A percentile compares a stretch with the other conserved stretches of the same genome.
phyloP scores from a whole-genome alignment of 495 filamentous ascomycete genomes.

The Talaromyces liani region DNA sequence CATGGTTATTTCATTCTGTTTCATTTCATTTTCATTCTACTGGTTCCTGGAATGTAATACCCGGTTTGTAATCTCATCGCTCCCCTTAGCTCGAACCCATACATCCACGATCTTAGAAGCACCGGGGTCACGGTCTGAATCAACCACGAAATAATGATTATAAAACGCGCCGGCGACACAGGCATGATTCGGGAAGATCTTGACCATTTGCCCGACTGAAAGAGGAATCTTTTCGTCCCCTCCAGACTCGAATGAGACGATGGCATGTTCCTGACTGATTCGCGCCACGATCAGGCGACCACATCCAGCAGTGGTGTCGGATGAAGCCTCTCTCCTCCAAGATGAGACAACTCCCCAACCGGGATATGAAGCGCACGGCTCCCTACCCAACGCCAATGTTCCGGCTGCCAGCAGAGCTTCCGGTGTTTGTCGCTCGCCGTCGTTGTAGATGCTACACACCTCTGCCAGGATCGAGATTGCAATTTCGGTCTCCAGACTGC shows the following conservation, averaged over 20 bases:
- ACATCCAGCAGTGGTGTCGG: too few species aligned
- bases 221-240: conserved; percentile 17
- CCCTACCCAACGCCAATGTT: conserved; percentile 63
- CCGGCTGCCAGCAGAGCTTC: conserved; percentile 70
- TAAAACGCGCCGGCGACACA: conserved; percentile 70
- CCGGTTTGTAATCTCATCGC: neutral
- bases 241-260: conserved; percentile 21
- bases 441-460: conserved; percentile 61
- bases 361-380: conserved; percentile 61
- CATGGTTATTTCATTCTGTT: neutral
- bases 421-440: conserved; percentile 31
- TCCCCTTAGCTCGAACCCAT: conserved; percentile 42
- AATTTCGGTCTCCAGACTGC: conserved; percentile 40
- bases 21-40: neutral
- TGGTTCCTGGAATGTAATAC: neutral
- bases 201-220: conserved; percentile 41
- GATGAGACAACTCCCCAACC: conserved; percentile 69
- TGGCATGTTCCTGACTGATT: conserved; percentile 29
- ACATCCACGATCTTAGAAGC: conserved; percentile 57
- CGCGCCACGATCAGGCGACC: conserved; percentile 21
- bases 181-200: conserved; percentile 79
- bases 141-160: conserved; percentile 71
- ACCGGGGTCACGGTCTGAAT: conserved; percentile 49
- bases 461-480: conserved; percentile 67
- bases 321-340: conserved; percentile 31